Base-by-base conservation (phyloP, 345 rosid genomes). In the Salix caprea region DNA sequence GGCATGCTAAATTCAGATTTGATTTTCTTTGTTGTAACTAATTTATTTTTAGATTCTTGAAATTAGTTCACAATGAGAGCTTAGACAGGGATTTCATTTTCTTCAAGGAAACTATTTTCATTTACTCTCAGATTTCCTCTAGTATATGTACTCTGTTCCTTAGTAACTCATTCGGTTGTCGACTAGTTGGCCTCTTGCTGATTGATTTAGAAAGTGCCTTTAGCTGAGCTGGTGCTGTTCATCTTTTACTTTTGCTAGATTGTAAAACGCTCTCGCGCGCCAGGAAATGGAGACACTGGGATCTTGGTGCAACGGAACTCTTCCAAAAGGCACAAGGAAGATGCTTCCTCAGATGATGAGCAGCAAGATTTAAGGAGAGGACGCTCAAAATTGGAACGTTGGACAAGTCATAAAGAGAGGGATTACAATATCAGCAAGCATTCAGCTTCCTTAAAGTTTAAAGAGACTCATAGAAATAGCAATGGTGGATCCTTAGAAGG, bases 401-500 rank as follows among this genome's bases (percentile, higher is more conserved):
- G 99, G 99, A 86, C 91, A 3, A 96, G 97, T 91, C 97, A 96
- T 71, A 89, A 84, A 82, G 97, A 94, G 89, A 89, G 90, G 84
- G 97, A 92, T 81, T 89, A 75, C 84, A 81, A 72, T 71, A 75
- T 87, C 56, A 75, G 82, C 81, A 82, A 89, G 89, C 65, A 91
- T 48, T 86, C 94, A 24, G 83, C 93, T 81, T 80, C 94, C 64
- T 82, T 86, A 72, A 96, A 88, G 85, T 76, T 76, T 39, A 91
- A 91, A 82, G 93, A 88, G 73, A 81, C 74, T 50, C 92, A 88
- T 18, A 86, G 80, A 82, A 83, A 75, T 69, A 78, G 71, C 71
- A 86, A 81, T 66, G 87, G 79, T 64, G 84, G 81, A 70, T 70
- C 86, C 75, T 78, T 84, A 69, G 86, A 87, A 76, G 76, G 83